A percentile compares a stretch with the other conserved stretches of the same genome.
Conservation (phyloP, 768 basidiomycete species). For the Suillus spraguei region DNA sequence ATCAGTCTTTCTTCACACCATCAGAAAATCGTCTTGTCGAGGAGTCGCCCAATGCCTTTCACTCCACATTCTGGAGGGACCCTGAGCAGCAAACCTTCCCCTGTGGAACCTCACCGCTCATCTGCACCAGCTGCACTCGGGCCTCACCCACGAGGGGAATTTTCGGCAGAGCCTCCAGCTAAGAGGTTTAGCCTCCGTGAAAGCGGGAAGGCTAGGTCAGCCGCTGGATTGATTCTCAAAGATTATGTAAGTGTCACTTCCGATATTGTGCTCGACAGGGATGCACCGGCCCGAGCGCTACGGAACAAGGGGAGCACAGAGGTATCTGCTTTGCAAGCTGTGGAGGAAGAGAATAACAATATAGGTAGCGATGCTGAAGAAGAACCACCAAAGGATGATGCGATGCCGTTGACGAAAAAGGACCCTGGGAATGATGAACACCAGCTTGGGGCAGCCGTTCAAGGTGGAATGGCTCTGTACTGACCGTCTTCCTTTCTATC, state of each 20-base stretch:
- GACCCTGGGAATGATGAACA: slow-evolving; percentile 18
- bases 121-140: slow-evolving; percentile 60
- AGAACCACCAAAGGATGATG: slow-evolving; percentile 21
- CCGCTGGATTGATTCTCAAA: slow-evolving; percentile 5
- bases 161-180: slow-evolving; percentile 30
- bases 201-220: slow-evolving; percentile 1
- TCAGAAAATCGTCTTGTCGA: slow-evolving; percentile 42
- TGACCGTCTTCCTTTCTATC: slow-evolving; percentile 69
- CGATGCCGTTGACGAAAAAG: slow-evolving; percentile 12
- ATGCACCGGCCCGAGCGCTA: slow-evolving; percentile 41
- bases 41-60: slow-evolving; percentile 44
- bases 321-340: slow-evolving; percentile 20
- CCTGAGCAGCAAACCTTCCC: not conserved
- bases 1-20: slow-evolving; percentile 36
- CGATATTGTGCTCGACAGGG: slow-evolving; percentile 42
- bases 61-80: slow-evolving; percentile 12
- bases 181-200: slow-evolving; percentile 37
- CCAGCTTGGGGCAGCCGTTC: slow-evolving; percentile 75
- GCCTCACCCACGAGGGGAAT: slow-evolving; percentile 31
- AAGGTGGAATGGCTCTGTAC: slow-evolving; percentile 81
- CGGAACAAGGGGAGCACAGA: slow-evolving; percentile 22
- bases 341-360: slow-evolving; percentile 24
- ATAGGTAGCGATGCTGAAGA: slow-evolving; percentile 16
- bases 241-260: slow-evolving; percentile 5
- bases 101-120: slow-evolving; percentile 14